Percentiles rank a stretch among this genome's conserved stretches.
phyloP scores from a whole-genome alignment of 441 rosid genomes.

The Erodium chrysanthum region DNA sequence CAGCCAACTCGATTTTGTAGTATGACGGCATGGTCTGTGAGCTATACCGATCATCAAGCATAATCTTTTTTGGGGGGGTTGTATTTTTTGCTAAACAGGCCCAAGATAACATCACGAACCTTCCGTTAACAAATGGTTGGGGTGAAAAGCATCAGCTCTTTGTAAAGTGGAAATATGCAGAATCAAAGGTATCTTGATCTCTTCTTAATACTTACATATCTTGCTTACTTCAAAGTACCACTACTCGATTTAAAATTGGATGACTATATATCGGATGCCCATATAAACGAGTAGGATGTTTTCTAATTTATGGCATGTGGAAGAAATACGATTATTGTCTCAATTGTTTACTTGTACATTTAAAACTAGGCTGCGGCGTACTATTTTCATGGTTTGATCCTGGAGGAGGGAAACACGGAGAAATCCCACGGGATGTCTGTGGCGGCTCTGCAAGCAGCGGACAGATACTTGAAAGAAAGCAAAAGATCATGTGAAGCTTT shows the following conservation, averaged over 20 bases:
- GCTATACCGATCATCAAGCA: background rate
- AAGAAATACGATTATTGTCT: background rate
- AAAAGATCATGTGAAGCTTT: slow-evolving; percentile 66
- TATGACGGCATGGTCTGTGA: background rate
- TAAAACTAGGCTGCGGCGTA: slow-evolving; percentile 77
- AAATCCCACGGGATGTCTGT: slow-evolving; percentile 91
- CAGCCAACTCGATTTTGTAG: background rate
- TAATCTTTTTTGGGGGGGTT: slow-evolving; percentile 1
- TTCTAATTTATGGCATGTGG: background rate
- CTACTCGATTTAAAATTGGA: background rate
- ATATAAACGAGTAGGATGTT: background rate
- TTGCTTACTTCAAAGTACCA: background rate
- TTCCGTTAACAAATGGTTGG: slow-evolving; percentile 84
- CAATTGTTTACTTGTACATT: background rate
- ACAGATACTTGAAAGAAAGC: slow-evolving; percentile 74
- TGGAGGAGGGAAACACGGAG: slow-evolving; percentile 94
- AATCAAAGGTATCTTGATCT: slow-evolving; percentile 58
- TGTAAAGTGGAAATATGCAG: slow-evolving; percentile 81
- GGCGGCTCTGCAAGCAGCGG: slow-evolving; percentile 93
- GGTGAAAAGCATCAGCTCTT: slow-evolving; percentile 87
- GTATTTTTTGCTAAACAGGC: slow-evolving; percentile 21
- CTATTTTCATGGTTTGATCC: slow-evolving; percentile 90
- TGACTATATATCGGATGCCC: background rate
- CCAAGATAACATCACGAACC: slow-evolving; percentile 82
- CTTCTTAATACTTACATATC: background rate